Conservation (phyloP, 2,329 filamentous ascomycete genomes). For the Trichoderma pleuroti region DNA sequence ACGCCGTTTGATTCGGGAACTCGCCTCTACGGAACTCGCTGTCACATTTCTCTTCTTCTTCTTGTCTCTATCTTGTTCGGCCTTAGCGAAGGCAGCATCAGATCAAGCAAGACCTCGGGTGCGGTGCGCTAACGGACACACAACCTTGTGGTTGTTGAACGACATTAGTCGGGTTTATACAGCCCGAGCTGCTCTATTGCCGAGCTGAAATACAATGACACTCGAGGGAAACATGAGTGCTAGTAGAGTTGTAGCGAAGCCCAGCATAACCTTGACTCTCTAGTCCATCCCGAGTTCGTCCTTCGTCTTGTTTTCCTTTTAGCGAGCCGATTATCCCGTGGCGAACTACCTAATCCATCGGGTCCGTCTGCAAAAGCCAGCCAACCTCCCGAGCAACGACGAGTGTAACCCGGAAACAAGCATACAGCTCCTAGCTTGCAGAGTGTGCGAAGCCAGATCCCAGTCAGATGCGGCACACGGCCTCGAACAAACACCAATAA, state of each 20-base stretch:
- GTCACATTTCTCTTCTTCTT: not conserved
- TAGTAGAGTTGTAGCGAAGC: not conserved
- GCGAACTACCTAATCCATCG: not conserved
- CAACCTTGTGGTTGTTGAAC: not conserved
- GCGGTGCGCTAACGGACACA: not conserved
- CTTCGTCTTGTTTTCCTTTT: not conserved
- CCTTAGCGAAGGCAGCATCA: not conserved
- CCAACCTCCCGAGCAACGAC: not conserved
- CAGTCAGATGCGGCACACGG: not conserved
- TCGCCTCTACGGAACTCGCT: not conserved
- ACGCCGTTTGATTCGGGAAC: not conserved
- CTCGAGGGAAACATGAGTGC: not conserved
- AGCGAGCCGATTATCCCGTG: not conserved
- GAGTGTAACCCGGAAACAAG: not conserved
- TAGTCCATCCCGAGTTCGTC: not conserved
- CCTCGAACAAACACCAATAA: not conserved
- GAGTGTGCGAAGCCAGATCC: not conserved
- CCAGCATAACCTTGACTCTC: not conserved
- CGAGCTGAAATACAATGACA: not conserved
- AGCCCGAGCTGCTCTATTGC: not conserved
- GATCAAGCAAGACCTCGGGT: not conserved
- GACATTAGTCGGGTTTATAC: not conserved
- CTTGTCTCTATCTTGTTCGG: not conserved
- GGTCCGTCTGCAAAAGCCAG: not conserved
- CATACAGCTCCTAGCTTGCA: not conserved